Base-by-base conservation (phyloP, 2,329 filamentous ascomycete genomes). In the Pseudopithomyces maydicus region DNA sequence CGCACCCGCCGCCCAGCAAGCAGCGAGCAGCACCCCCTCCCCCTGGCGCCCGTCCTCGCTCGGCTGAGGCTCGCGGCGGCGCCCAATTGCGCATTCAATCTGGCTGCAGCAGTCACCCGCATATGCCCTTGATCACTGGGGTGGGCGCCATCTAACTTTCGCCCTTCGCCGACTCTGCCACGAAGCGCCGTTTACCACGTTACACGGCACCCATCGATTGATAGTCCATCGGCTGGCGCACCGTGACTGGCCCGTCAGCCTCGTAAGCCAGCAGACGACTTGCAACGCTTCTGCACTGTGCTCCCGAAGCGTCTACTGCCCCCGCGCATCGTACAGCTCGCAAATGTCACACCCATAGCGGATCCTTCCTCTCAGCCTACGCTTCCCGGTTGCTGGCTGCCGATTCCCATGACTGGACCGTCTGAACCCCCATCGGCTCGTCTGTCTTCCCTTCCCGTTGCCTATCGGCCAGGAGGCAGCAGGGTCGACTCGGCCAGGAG, bases 91-190 rank as follows among this genome's bases (percentile, higher is more conserved):
- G 66, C 72, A 69, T 65, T 67, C 58, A 69, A 69, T 70, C 70
- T 53, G 65, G 55, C 61, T 74, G 73, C 73, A 75, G 69, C 67
- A 67, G 71, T 71, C 72, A 76, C 73, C 69, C 69, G 73, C 73
- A 74, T 73, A 63, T 55, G 52, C 56, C 62, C 55, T 61, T 59
- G 64, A 58, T 72, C 69, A 74, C 70, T 72, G 67, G 70, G 65
- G 66, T 59, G 63, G 64, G 66, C 62, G 64, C 66, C 67, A 67
- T 68, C 59, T 62, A 67, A 64, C 56, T 56, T 42, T 66, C 57
- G 59, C 52, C 60, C 57, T 58, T 61, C 62, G 57, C 66, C 67
- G 59, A 48, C 59, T 23, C 58, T 56, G 54, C 55, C 62, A 58
- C 49, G 63, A 62, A 51, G 52, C 43, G 35, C 35, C 55, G 56